Conservation (phyloP, 1,284 basidiomycete genomes). For the Retiboletus fuscus region DNA sequence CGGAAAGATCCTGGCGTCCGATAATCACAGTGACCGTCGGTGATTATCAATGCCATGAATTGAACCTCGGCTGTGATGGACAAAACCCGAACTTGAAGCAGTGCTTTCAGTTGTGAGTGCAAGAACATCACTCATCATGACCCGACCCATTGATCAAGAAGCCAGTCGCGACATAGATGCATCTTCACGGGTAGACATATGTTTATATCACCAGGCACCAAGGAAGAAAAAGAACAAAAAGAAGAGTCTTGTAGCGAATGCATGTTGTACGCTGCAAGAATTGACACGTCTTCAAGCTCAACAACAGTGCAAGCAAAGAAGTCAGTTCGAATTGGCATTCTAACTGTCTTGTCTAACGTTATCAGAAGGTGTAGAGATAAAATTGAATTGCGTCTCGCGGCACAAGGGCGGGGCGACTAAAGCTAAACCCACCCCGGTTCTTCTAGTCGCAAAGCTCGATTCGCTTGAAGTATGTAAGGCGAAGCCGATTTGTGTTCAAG, state of each 20-base stretch:
- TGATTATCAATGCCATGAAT: constrained; percentile 61
- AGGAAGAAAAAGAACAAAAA: constrained; percentile 71
- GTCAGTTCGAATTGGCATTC: constrained; percentile 50
- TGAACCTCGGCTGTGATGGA: constrained; percentile 70
- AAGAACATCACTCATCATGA: not conserved
- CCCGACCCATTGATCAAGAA: not conserved
- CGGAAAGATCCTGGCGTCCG: constrained; percentile 70
- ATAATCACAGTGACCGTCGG: constrained; percentile 69
- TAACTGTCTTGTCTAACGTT: constrained; percentile 22
- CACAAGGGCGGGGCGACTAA: constrained; percentile 30
- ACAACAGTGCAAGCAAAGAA: constrained; percentile 50
- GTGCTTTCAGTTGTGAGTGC: constrained; percentile 61
- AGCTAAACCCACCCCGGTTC: constrained; percentile 16
- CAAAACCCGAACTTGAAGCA: constrained; percentile 74
- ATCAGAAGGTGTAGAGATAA: constrained; percentile 54
- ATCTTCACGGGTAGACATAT: constrained; percentile 61
- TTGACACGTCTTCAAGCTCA: constrained; percentile 59
- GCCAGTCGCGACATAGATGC: constrained; percentile 54
- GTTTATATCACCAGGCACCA: constrained; percentile 64
- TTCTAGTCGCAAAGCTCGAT: constrained; percentile 40
- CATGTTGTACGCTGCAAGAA: constrained; percentile 62
- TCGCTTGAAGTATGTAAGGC: constrained; percentile 13
- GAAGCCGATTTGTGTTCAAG: not conserved
- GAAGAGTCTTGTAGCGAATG: constrained; percentile 63
- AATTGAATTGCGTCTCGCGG: constrained; percentile 33